Conservation (phyloP, 257 asterid species). For the Anisodus tanguticus region DNA sequence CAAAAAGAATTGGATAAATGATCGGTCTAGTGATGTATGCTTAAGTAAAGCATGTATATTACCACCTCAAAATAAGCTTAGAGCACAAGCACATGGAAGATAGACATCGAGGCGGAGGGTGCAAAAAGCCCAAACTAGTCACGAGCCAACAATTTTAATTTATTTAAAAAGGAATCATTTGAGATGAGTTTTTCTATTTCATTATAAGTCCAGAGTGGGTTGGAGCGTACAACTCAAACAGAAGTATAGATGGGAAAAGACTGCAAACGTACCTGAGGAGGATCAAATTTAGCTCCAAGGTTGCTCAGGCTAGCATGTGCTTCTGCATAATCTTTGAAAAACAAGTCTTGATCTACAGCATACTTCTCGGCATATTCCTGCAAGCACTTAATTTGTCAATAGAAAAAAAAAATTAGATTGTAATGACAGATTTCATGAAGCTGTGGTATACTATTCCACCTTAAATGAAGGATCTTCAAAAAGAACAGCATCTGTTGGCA, state of each 20-base stretch:
- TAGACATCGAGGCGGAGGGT: too few species aligned
- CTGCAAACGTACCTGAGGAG: constrained; percentile 70
- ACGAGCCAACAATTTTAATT: background rate
- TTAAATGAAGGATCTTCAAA: constrained; percentile 95
- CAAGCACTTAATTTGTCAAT: constrained; percentile 1
- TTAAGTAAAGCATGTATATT: background rate
- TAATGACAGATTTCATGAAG: background rate
- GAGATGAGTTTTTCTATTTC: background rate
- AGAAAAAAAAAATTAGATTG: background rate
- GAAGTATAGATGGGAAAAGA: background rate
- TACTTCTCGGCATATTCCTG: constrained; percentile 93
- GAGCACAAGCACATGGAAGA: constrained; percentile 20
- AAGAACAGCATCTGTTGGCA: constrained; percentile 95
- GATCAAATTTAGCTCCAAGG: constrained; percentile 95
- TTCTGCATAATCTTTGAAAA: constrained; percentile 89
- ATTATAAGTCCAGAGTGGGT: background rate
- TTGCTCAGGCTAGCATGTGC: constrained; percentile 98
- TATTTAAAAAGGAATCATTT: background rate
- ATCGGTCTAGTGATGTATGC: background rate
- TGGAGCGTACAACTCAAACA: constrained; percentile 4
- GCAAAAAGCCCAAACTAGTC: background rate
- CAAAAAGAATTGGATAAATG: background rate
- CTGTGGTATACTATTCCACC: constrained; percentile 52
- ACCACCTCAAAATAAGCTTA: background rate
- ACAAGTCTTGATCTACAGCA: constrained; percentile 84